Evolutionary conservation across 208 protist species (phyloP), one percentile per base, ranked within the genome.

Genomic region (Trypanosoma boissoni): DNA sequence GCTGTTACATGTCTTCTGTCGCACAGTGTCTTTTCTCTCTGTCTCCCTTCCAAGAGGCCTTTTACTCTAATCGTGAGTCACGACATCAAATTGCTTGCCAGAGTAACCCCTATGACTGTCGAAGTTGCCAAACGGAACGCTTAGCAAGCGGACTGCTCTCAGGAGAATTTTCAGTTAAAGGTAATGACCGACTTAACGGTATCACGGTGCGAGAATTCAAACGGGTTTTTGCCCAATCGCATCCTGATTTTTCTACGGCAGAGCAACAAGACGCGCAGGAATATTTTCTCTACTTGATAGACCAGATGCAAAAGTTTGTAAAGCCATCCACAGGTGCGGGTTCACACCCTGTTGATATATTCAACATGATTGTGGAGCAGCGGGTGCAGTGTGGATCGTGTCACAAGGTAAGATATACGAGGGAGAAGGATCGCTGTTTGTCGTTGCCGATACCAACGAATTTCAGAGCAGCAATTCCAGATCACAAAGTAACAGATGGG

Each of bases 231-330:
- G 93, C 90, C 20, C 66, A 85, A 23, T 72, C 72, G 24, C 97
- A 99, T 71, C 68, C 88, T n/a, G 97, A 98, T 55, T 99, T 99
- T 54, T 88, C 80, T 36, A 98, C 89, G 1, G 86, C 78, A 20
- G 50, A 74, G 21, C 98, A 99, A 78, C 98, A 99, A 71, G 97
- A 99, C 68, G 95, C 97, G 0, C 69, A 93, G 20, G 96, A 98
- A 70, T 99, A 97, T 68, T 78, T 98, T 32, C 78, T 95, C 49
- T 94, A 98, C 73, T 57, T 99, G 0, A 42, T 98, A 2, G 76
- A 91, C 37, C 67, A 88, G 55, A 83, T 98, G 62, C 68, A 73
- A 20, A 83, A 89, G 32, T 56, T 87, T 53, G 78, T 96, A 56
- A 71, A 66, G 21, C 56, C 42, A 5, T 54, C 62, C 45, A 46